Base-by-base conservation (phyloP, 129 eudicot species). In the Arctium lappa region DNA sequence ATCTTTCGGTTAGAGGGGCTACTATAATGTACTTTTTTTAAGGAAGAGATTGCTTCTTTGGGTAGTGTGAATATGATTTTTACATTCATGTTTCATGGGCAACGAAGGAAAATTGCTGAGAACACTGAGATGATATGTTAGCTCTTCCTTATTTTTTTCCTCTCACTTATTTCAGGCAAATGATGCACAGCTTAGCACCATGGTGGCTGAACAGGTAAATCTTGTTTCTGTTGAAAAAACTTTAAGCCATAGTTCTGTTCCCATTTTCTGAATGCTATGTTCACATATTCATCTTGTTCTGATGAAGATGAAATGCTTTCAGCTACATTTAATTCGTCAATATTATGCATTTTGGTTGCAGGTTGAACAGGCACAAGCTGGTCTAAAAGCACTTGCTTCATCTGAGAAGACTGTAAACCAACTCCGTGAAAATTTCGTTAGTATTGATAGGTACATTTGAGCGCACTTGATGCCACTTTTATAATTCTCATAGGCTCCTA, bases 281-380 rank as follows among this genome's bases (percentile, higher is more conserved):
- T 46, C 65, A 30, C 33, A 74, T 74, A 70, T 75, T 75, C 46
- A 11, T 72, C 33, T 72, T 69, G 77, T 62, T 37, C 36, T 48
- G 40, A 56, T 44, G 62, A 83, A 31, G 77, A 37, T 29, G 74
- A 29, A 38, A 27, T 76, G 71, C 18, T 68, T 82, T 69, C 10
- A 10, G 9, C 39, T 27, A 38, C 16, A 37, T 40, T 3, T 2
- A 70, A 74, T 79, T 44, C 5, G 63, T 78, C 65, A 68, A 72
- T n/a, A n/a, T 76, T 70, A 36, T 79, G 71, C 79, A 36, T 63
- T 75, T 71, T 74, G 68, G 30, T 33, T 90, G 83, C 90, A 96
- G 99, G 98, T 96, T 90, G 98, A 96, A 75, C 95, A 96, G 77
- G 98, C 99, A 50, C 99, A 96, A 89, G 94, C 93, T 73, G 98